Conservation (phyloP, 176 grass and related monocot species). For the Aegilops sharonensis region DNA sequence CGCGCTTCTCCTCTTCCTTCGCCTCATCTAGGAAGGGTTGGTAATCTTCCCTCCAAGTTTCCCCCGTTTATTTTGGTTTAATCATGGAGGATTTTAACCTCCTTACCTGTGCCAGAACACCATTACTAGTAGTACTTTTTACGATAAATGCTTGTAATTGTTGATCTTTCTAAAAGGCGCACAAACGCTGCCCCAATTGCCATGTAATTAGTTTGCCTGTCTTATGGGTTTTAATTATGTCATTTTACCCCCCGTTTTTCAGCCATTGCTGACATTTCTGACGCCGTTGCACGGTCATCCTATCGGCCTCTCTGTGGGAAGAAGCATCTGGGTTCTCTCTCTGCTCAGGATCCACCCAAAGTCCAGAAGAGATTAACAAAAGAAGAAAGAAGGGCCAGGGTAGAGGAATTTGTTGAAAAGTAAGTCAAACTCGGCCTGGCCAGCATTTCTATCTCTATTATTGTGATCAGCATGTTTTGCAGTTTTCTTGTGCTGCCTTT, state of each 20-base stretch:
- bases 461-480: background rate
- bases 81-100: conserved; percentile 9
- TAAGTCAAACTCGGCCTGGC: background rate
- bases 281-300: conserved; percentile 14
- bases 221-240: background rate
- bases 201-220: background rate
- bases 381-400: conserved; percentile 26
- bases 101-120: background rate
- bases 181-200: background rate
- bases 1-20: conserved; percentile 33
- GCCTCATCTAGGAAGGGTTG: conserved; percentile 37
- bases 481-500: background rate
- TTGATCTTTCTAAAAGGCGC: background rate
- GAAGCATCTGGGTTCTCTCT: conserved; percentile 23
- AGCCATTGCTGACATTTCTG: conserved; percentile 33
- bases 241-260: background rate
- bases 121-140: background rate
- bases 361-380: conserved; percentile 27
- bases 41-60: background rate
- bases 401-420: conserved; percentile 16
- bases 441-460: background rate
- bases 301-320: conserved; percentile 24
- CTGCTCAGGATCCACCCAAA: conserved; percentile 13
- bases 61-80: background rate
- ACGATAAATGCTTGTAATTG: background rate